phyloP scores from a whole-genome alignment of 2,329 filamentous ascomycete genomes.

The Tricladium varicosporioides region DNA sequence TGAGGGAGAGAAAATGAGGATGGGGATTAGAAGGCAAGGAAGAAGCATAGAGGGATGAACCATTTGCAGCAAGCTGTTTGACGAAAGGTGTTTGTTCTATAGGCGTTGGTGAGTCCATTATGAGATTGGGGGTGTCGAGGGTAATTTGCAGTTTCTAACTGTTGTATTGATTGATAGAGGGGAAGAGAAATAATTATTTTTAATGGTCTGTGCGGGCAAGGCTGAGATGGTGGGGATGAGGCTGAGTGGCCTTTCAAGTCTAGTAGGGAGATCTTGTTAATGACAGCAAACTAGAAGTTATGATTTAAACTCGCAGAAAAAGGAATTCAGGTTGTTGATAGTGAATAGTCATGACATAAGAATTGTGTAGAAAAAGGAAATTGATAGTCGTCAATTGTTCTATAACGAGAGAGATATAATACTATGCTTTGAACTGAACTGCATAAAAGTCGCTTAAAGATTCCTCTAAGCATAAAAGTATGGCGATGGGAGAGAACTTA shows the following conservation, averaged over 20 bases:
- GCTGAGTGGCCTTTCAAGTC: background rate
- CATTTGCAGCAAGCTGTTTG: slow-evolving; percentile 37
- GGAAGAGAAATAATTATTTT: background rate
- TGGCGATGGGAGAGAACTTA: no score
- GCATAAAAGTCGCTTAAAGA: no score
- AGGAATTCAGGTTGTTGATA: no score
- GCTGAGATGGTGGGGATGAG: background rate
- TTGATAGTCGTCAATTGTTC: no score
- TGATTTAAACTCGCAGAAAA: background rate
- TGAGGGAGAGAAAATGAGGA: background rate
- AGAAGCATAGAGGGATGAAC: slow-evolving; percentile 19
- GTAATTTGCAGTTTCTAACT: background rate
- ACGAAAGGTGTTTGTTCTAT: slow-evolving; percentile 35
- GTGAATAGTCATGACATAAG: no score
- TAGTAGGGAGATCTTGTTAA: background rate
- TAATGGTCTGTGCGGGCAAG: background rate
- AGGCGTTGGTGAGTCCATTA: slow-evolving; percentile 4
- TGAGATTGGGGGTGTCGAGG: background rate
- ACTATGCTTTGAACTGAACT: no score
- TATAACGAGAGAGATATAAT: no score
- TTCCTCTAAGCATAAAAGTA: no score
- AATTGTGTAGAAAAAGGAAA: no score
- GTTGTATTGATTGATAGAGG: background rate
- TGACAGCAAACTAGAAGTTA: background rate
- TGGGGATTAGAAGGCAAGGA: background rate